A percentile compares a stretch with the other conserved stretches of the same genome.
These are phyloP conservation scores for Calocybe gangraenosa DNA, from an alignment of 768 basidiomycete genomes.

Conservation along the genomic window DNA sequence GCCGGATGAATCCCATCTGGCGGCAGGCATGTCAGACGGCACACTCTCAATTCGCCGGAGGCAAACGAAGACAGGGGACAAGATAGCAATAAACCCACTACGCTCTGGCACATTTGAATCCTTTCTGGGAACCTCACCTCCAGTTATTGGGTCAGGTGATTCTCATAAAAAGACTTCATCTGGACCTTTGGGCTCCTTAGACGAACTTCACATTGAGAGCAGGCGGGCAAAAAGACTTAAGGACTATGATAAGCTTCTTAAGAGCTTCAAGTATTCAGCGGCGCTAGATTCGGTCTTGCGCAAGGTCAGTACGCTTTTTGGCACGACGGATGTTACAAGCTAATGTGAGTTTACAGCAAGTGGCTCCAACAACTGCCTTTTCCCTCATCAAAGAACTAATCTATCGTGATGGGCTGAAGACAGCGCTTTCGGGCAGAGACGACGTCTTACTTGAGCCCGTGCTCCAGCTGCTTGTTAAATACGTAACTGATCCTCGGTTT, in stretches of 20 bases:
- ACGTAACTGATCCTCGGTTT: constrained; percentile 88
- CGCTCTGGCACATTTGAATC: constrained; percentile 62
- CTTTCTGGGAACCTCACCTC: constrained; percentile 53
- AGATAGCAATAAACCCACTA: constrained; percentile 33
- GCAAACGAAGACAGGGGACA: constrained; percentile 69
- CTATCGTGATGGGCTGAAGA: constrained; percentile 83
- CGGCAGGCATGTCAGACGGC: constrained; percentile 96
- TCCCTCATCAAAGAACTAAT: constrained; percentile 91
- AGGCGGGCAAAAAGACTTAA: constrained; percentile 66
- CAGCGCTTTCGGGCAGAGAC: constrained; percentile 86
- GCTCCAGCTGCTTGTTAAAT: constrained; percentile 78
- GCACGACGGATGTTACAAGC: background rate
- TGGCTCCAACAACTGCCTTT: constrained; percentile 82
- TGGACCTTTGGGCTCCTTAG: constrained; percentile 53
- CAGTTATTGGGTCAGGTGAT: constrained; percentile 52
- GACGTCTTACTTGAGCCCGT: constrained; percentile 92
- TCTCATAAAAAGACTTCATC: constrained; percentile 38
- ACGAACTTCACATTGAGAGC: constrained; percentile 78
- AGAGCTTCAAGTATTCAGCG: constrained; percentile 90
- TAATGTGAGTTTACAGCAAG: constrained; percentile 45
- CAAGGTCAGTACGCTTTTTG: constrained; percentile 46
- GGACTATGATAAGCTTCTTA: constrained; percentile 87
- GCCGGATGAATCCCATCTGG: constrained; percentile 97
- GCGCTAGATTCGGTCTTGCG: constrained; percentile 89
- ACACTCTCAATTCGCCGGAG: constrained; percentile 95